A percentile compares a stretch with the other conserved stretches of the same genome.
These are phyloP conservation scores for Hymenoscyphus fructigenus DNA, from an alignment of 2,329 filamentous ascomycete species.

Conservation along the genomic window DNA sequence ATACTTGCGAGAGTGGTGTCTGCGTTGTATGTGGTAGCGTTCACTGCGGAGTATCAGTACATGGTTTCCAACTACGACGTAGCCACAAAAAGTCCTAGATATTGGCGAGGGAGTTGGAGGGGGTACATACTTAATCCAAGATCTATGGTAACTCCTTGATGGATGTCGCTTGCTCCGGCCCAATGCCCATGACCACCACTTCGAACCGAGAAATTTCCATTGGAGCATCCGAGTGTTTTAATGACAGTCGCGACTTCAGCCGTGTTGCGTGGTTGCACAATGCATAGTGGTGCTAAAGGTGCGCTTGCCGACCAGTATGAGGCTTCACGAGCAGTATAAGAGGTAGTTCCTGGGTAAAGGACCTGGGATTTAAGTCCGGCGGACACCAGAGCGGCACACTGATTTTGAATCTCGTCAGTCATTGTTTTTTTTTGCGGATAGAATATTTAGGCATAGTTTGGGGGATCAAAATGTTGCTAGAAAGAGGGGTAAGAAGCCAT, in stretches of 20 bases:
- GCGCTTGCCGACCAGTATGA: constrained; percentile 12
- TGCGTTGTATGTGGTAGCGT: constrained; percentile 17
- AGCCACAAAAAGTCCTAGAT: too few species aligned
- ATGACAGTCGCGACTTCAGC: constrained; percentile 10
- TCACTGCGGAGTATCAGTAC: constrained; percentile 6
- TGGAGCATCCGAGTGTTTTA: background rate
- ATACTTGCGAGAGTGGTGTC: constrained; percentile 33
- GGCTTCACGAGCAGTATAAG: constrained; percentile 4
- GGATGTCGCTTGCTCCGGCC: constrained; percentile 49
- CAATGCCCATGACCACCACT: constrained; percentile 58
- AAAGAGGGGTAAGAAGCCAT: too few species aligned
- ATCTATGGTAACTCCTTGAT: constrained; percentile 46
- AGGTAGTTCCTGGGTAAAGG: constrained; percentile 5
- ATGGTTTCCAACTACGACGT: too few species aligned
- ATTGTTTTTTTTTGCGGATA: too few species aligned
- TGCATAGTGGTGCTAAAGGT: constrained; percentile 8
- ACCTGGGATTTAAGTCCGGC: constrained; percentile 3
- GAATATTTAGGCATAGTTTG: too few species aligned
- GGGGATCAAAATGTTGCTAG: too few species aligned
- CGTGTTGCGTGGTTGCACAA: constrained; percentile 10
- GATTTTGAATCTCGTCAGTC: too few species aligned
- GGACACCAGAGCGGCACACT: constrained; percentile 3
- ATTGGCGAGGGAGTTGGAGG: too few species aligned
- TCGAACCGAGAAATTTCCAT: constrained; percentile 49
- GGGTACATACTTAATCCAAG: constrained; percentile 11